phyloP scores from a whole-genome alignment of 495 filamentous ascomycete genomes.

The Amphirosellinia nigrospora region DNA sequence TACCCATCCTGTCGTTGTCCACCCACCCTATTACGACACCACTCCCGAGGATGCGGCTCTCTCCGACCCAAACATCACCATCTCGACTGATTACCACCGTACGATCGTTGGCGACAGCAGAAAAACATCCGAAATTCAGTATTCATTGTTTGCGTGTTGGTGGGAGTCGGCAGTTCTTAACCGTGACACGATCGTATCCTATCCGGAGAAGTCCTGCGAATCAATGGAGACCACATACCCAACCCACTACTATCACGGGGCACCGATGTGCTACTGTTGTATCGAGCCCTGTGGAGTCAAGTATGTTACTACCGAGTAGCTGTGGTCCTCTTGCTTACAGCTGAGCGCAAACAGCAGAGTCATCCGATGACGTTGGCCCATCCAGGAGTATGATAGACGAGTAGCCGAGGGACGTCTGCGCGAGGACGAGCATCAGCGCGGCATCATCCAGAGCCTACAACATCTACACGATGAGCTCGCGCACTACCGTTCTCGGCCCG shows the following conservation, averaged over 20 bases:
- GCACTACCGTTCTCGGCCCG: conserved; percentile 71
- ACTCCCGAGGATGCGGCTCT: conserved; percentile 23
- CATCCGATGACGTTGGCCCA: conserved; percentile 63
- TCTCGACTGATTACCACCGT: conserved; percentile 15
- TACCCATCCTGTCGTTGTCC: too few relatives aligned
- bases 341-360: conserved; percentile 21
- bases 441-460: conserved; percentile 86
- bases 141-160: conserved; percentile 19
- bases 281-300: conserved; percentile 11
- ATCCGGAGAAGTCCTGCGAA: background rate
- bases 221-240: conserved; percentile 11
- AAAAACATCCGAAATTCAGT: background rate
- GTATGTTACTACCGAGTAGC: conserved; percentile 13
- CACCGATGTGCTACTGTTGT: conserved; percentile 14
- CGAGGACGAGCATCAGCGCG: conserved; percentile 91
- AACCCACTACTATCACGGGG: background rate
- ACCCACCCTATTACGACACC: background rate
- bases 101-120: conserved; percentile 10
- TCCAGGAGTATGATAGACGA: conserved; percentile 84
- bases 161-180: conserved; percentile 23
- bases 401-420: conserved; percentile 73
- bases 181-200: conserved; percentile 9
- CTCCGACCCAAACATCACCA: background rate
- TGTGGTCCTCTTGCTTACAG: conserved; percentile 8
- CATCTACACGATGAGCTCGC: conserved; percentile 84